A percentile compares a stretch with the other conserved stretches of the same genome.
These are phyloP conservation scores for Jimgerdemannia flammicorona DNA, from an alignment of 192 early-diverging fungal species.

Conservation along the genomic window DNA sequence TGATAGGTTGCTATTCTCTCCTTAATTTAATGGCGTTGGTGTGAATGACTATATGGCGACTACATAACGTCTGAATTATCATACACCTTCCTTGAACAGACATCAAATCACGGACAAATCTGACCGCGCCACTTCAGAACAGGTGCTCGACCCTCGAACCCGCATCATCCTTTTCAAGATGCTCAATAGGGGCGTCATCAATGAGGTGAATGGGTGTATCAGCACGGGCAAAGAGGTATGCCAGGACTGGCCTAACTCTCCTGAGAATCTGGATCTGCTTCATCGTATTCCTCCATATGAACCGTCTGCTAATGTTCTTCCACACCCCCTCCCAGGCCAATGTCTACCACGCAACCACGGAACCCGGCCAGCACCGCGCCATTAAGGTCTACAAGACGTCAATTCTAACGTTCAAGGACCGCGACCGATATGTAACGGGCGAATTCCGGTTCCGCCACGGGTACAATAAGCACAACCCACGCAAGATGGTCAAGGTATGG, in stretches of 20 bases:
- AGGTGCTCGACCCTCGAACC: constrained; percentile 97
- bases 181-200: constrained; percentile 84
- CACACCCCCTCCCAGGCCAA: constrained; percentile 59
- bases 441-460: constrained; percentile 95
- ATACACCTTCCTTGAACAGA: background rate
- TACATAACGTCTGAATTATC: background rate
- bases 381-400: constrained; percentile 99
- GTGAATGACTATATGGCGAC: background rate
- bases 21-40: background rate
- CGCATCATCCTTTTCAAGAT: constrained; percentile 97
- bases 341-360: constrained; percentile 94
- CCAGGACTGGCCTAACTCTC: background rate
- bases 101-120: constrained; percentile 75
- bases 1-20: constrained; percentile 39
- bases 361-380: constrained; percentile 75
- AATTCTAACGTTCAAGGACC: constrained; percentile 97
- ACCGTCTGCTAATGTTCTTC: too few species aligned
- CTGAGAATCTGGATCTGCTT: background rate
- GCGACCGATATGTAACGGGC: constrained; percentile 95
- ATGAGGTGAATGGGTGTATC: constrained; percentile 95
- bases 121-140: constrained; percentile 94
- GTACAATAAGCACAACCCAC: constrained; percentile 88
- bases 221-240: constrained; percentile 92
- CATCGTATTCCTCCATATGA: background rate
- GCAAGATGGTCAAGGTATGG: constrained; percentile 99